Percentiles rank a stretch among this genome's conserved stretches.
Conservation (phyloP, 1,139 yeast genomes). For the Geotrichum siamense region DNA sequence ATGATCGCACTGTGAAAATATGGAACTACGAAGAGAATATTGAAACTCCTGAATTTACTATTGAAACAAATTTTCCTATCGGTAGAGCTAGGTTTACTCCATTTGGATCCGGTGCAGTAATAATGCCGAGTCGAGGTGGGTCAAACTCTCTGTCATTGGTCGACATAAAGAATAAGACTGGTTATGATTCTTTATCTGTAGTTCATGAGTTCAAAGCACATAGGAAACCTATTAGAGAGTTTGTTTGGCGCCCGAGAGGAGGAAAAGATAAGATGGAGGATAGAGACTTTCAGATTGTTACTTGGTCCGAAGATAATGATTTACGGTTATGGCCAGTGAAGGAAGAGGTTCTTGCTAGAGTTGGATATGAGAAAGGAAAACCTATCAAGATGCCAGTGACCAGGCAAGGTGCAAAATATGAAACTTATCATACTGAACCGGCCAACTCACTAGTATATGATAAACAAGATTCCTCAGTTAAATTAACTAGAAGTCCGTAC, state of each 20-base stretch:
- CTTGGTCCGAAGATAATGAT: slow-evolving; percentile 91
- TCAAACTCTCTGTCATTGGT: slow-evolving; percentile 63
- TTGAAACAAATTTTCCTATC: slow-evolving; percentile 74
- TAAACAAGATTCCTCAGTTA: not conserved
- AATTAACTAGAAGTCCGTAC: slow-evolving; percentile 15
- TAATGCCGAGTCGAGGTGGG: slow-evolving; percentile 90
- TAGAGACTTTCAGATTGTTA: slow-evolving; percentile 78
- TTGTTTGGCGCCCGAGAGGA: slow-evolving; percentile 71
- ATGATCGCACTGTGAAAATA: slow-evolving; percentile 76
- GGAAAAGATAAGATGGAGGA: slow-evolving; percentile 46
- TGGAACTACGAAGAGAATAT: slow-evolving; percentile 55
- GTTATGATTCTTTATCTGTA: slow-evolving; percentile 6
- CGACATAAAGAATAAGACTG: slow-evolving; percentile 37
- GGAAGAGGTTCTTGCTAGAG: slow-evolving; percentile 51
- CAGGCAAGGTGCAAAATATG: slow-evolving; percentile 41
- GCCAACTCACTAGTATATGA: slow-evolving; percentile 5
- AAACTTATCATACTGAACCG: slow-evolving; percentile 49
- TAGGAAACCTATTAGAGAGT: slow-evolving; percentile 75
- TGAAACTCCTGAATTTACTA: slow-evolving; percentile 47
- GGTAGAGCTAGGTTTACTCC: slow-evolving; percentile 85
- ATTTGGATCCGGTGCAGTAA: slow-evolving; percentile 83
- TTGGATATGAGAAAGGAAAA: slow-evolving; percentile 46
- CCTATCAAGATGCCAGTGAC: slow-evolving; percentile 37
- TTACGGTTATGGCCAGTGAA: slow-evolving; percentile 74
- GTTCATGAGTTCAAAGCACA: slow-evolving; percentile 70